These are phyloP conservation scores for Cardamine chenopodiifolia DNA, from an alignment of 345 rosid species.

Conservation along the genomic window DNA sequence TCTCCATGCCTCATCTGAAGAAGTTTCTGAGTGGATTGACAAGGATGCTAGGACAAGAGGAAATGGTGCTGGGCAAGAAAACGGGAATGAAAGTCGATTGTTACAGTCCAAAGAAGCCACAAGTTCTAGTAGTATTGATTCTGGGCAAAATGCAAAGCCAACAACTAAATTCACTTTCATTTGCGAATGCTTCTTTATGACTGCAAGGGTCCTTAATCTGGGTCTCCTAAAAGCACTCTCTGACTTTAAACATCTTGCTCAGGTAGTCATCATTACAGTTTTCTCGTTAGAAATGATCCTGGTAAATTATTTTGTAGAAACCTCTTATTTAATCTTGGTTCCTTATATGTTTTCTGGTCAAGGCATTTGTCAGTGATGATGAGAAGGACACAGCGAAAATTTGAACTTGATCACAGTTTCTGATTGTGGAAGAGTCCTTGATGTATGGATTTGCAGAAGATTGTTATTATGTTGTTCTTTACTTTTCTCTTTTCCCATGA, in stretches of 20 bases:
- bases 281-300: background rate
- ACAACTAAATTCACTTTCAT: slow-evolving; percentile 68
- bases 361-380: background rate
- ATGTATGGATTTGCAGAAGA: slow-evolving; percentile 24
- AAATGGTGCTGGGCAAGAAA: slow-evolving; percentile 40
- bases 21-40: slow-evolving; percentile 77
- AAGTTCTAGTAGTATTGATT: slow-evolving; percentile 59
- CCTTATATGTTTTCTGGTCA: slow-evolving; percentile 3
- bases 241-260: slow-evolving; percentile 94
- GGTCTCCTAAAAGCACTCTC: slow-evolving; percentile 95
- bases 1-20: slow-evolving; percentile 89
- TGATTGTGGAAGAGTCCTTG: slow-evolving; percentile 14
- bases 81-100: slow-evolving; percentile 57
- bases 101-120: slow-evolving; percentile 76
- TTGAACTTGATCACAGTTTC: slow-evolving; percentile 13
- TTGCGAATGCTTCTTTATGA: slow-evolving; percentile 98
- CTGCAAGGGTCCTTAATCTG: slow-evolving; percentile 93
- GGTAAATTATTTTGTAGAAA: background rate
- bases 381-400: background rate
- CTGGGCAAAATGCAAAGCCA: slow-evolving; percentile 44
- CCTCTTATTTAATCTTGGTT: slow-evolving; percentile 14
- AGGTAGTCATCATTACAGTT: slow-evolving; percentile 55
- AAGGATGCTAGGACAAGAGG: slow-evolving; percentile 48
- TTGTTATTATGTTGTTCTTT: slow-evolving; percentile 4
- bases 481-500: slow-evolving; percentile 13